Evolutionary conservation across 2,329 filamentous ascomycete genomes (phyloP).

Genomic region (Lachnellula hyalina): DNA sequence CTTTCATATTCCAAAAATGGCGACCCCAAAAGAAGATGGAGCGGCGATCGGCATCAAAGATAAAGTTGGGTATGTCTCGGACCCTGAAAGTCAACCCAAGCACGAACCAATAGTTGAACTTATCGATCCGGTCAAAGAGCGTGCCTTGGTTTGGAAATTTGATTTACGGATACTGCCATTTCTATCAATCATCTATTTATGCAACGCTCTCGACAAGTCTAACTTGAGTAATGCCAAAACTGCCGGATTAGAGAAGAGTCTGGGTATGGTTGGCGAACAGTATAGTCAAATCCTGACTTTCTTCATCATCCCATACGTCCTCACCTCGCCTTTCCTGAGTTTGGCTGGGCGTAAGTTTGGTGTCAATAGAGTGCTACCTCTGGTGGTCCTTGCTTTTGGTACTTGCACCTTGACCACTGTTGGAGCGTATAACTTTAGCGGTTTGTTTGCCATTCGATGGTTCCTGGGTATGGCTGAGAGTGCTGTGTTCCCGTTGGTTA

Average conservation of each 20-base stretch:
- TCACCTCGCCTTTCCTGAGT: conserved; percentile 40
- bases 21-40: too few species aligned
- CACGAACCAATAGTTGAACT: too few species aligned
- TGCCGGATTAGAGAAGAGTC: conserved; percentile 31
- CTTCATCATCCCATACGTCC: conserved; percentile 59
- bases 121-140: too few species aligned
- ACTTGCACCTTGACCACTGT: conserved; percentile 45
- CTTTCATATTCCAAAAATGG: too few species aligned
- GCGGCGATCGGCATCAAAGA: too few species aligned
- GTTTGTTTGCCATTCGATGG: conserved; percentile 43
- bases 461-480: conserved; percentile 48
- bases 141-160: conserved; percentile 32
- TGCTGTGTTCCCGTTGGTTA: conserved; percentile 48
- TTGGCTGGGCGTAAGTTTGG: conserved; percentile 36
- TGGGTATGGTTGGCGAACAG: conserved; percentile 43
- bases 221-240: conserved; percentile 43
- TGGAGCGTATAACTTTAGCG: conserved; percentile 42
- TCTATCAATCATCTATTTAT: conserved; percentile 38
- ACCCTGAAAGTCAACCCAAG: too few species aligned
- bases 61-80: too few species aligned
- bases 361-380: conserved; percentile 29
- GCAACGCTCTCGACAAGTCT: conserved; percentile 33
- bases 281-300: conserved; percentile 56
- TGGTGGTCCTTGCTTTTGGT: conserved; percentile 44
- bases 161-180: conserved; percentile 39